Conservation (phyloP, 805 yeast genomes). For the Saturnispora besseyi region DNA sequence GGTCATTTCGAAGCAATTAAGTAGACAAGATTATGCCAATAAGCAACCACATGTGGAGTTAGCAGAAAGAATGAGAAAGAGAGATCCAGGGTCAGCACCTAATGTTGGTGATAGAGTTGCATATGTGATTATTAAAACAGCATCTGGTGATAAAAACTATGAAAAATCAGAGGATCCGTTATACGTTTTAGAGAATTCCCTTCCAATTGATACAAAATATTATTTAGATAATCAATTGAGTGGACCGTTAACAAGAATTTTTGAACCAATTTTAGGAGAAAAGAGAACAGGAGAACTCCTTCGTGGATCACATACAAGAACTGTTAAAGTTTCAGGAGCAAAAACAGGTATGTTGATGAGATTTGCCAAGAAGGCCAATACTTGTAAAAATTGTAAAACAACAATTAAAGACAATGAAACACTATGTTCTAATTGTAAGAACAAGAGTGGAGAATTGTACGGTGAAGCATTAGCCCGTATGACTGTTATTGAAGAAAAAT, state of each 20-base stretch:
- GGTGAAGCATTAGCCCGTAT: slow-evolving; percentile 73
- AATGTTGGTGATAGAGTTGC: slow-evolving; percentile 97
- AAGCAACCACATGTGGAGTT: slow-evolving; percentile 97
- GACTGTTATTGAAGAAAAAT: slow-evolving; percentile 71
- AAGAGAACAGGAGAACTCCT: slow-evolving; percentile 69
- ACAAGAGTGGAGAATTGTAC: slow-evolving; percentile 67
- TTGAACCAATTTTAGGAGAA: slow-evolving; percentile 91
- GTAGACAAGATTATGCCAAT: slow-evolving; percentile 84
- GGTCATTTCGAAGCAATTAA: slow-evolving; percentile 87
- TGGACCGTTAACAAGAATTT: slow-evolving; percentile 87
- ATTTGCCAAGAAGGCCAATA: slow-evolving; percentile 81
- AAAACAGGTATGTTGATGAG: slow-evolving; percentile 79
- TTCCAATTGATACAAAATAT: slow-evolving; percentile 91
- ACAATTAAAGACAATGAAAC: slow-evolving; percentile 50
- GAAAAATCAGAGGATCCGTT: slow-evolving; percentile 97
- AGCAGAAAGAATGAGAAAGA: slow-evolving; percentile 90
- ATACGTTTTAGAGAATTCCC: slow-evolving; percentile 81
- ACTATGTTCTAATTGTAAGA: slow-evolving; percentile 70
- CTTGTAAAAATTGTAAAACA: slow-evolving; percentile 81
- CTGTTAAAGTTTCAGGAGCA: slow-evolving; percentile 63
- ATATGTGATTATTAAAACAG: slow-evolving; percentile 76
- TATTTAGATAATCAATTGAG: slow-evolving; percentile 87
- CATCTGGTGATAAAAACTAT: slow-evolving; percentile 74
- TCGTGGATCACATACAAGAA: slow-evolving; percentile 77
- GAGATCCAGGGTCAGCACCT: slow-evolving; percentile 98